These are phyloP conservation scores for Kwoniella heveanensis DNA, from an alignment of 768 basidiomycete genomes.

Conservation along the genomic window DNA sequence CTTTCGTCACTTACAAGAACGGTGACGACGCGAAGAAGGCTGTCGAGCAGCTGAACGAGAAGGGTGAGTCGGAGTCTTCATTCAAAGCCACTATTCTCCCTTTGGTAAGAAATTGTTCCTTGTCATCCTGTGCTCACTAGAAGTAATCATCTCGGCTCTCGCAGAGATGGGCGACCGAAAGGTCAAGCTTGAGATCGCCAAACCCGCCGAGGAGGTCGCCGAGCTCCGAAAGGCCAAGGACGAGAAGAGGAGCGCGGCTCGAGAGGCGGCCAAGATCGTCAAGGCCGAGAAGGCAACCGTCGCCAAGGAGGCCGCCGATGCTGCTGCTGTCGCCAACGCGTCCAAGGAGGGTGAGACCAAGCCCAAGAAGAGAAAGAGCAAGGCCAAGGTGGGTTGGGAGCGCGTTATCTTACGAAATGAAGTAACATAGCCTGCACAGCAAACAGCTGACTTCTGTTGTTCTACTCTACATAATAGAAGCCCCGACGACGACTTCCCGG, in stretches of 20 bases:
- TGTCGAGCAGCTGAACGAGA: conserved; percentile 51
- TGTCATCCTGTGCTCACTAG: too few relatives aligned
- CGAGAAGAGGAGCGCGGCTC: conserved; percentile 39
- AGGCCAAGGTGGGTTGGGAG: conserved; percentile 29
- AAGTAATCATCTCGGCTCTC: too few relatives aligned
- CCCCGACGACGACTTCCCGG: conserved; percentile 50
- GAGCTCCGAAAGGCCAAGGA: conserved; percentile 34
- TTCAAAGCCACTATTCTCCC: too few relatives aligned
- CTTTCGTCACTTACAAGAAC: conserved; percentile 47
- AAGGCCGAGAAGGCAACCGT: conserved; percentile 27
- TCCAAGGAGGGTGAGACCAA: conserved; percentile 27
- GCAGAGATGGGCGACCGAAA: conserved; percentile 57
- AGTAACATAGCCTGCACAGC: too few relatives aligned
- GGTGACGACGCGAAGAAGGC: conserved; percentile 48
- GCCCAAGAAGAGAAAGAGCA: conserved; percentile 43
- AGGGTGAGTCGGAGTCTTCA: conserved; percentile 46
- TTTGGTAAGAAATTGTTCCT: too few relatives aligned
- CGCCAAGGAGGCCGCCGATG: conserved; percentile 23
- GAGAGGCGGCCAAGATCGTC: conserved; percentile 33
- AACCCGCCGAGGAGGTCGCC: conserved; percentile 45
- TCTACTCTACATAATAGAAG: conserved; percentile 16
- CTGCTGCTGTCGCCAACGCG: conserved; percentile 32
- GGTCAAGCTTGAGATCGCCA: conserved; percentile 40
- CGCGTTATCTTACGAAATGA: too few relatives aligned
- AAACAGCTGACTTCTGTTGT: too few relatives aligned